Conservation (phyloP, 441 rosid species). For the Dalechampia spathulata region DNA sequence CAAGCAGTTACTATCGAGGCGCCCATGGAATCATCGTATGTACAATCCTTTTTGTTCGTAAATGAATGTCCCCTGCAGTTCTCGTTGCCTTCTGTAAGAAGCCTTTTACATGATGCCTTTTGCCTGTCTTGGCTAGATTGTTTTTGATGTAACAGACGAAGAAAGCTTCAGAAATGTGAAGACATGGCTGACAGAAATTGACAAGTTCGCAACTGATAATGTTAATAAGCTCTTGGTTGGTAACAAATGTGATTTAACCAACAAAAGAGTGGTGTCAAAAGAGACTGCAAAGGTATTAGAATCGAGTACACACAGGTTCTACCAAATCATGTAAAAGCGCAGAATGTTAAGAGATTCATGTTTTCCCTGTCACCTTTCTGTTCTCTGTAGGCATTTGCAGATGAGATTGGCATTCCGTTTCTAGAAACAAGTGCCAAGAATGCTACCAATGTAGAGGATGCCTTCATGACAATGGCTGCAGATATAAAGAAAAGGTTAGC, state of each 20-base stretch:
- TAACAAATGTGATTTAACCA: constrained; percentile 69
- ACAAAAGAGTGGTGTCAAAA: constrained; percentile 62
- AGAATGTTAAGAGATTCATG: not conserved
- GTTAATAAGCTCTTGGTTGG: constrained; percentile 85
- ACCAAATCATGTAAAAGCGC: too few species aligned
- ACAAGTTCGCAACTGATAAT: constrained; percentile 74
- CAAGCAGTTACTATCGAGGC: constrained; percentile 74
- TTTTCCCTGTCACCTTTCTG: not conserved
- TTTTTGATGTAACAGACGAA: constrained; percentile 75
- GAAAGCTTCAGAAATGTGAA: constrained; percentile 84
- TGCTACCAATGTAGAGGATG: constrained; percentile 68
- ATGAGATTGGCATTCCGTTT: constrained; percentile 76
- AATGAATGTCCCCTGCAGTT: not conserved
- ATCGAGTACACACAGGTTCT: too few species aligned
- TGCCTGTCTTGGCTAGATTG: constrained; percentile 43
- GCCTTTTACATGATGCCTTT: constrained; percentile 12
- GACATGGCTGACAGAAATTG: constrained; percentile 79
- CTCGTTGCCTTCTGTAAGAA: not conserved
- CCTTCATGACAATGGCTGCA: constrained; percentile 84
- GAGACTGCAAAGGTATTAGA: constrained; percentile 81
- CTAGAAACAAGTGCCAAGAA: constrained; percentile 75
- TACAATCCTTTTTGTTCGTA: too few species aligned
- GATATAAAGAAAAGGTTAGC: constrained; percentile 72
- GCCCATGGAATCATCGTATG: constrained; percentile 64
- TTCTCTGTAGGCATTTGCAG: constrained; percentile 60